Evolutionary conservation across 2,329 filamentous ascomycete species (phyloP).

Genomic region (Curvularia sp.): DNA sequence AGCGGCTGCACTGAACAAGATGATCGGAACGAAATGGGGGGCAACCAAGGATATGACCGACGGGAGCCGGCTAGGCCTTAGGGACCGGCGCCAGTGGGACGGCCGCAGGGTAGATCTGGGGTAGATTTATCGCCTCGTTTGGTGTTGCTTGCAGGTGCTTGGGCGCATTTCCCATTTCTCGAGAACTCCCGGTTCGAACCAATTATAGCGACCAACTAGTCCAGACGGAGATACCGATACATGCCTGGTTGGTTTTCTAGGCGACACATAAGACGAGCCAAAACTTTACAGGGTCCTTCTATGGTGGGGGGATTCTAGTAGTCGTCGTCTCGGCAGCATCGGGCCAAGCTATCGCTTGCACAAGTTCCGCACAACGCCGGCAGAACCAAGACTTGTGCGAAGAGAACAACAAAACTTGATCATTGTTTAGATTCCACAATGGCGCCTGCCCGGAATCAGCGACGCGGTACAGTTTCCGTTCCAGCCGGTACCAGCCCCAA

Average conservation of each 20-base stretch:
- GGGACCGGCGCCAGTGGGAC: conserved; percentile 32
- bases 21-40: conserved; percentile 30
- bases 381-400: background rate
- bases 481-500: background rate
- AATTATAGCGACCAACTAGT: background rate
- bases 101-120: conserved; percentile 42
- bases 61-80: conserved; percentile 34
- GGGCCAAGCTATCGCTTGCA: background rate
- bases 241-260: too few relatives aligned
- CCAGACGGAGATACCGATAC: background rate
- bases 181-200: background rate
- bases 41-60: conserved; percentile 22
- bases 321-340: background rate
- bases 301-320: background rate
- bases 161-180: background rate
- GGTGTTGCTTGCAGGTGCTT: conserved; percentile 1
- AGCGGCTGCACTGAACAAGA: conserved; percentile 27
- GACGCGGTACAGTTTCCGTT: background rate
- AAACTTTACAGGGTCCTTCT: background rate
- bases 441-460: background rate
- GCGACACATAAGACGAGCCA: background rate
- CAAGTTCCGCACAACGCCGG: background rate
- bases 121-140: conserved; percentile 37
- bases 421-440: background rate
- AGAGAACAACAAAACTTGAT: background rate